Base-by-base conservation (phyloP, 345 rosid species). In the Rhizophora mangle region DNA sequence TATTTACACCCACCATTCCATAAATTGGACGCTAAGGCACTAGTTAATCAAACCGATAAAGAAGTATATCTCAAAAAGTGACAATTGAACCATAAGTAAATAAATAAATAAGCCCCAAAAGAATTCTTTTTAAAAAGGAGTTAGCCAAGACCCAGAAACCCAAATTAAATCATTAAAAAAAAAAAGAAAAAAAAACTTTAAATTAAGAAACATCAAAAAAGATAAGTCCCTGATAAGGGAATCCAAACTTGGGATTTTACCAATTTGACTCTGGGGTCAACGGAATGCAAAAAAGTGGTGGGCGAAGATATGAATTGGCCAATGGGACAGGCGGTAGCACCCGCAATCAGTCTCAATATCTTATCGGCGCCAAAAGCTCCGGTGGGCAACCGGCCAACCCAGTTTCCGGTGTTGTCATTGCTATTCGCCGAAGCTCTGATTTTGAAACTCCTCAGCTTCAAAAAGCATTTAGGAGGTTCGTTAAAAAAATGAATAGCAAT, bases 231-330 rank as follows among this genome's bases (percentile, higher is more conserved):
- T 16, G 18, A 56, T 6, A 11, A 16, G 15, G 6, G 10, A 55
- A 18, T n/a, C 8, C 2, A 36, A 57, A 31, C 27, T 36, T 39
- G 31, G 20, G 31, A 39, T 55, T 3, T 78, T 82, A 91, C 97
- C 93, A 91, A 64, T 78, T 94, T 94, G 79, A 89, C 85, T 56
- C 95, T 85, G 2, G 97, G 91, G 78, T 94, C 98, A 20, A 94
- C 88, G 0, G 93, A 88, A 60, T 91, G 98, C 68, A 94, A 68
- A 74, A 89, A 88, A 11, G 97, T 91, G 19, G 86, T 76, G 24
- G 98, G 98, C 4, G 91, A 82, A 53, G 95, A 85, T 43, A 94
- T 85, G 79, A 86, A 91, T 75, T 94, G 97, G 72, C 87, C 82
- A 58, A 91, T 89, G 68, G 97, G 97, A 83, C 97, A 87, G 34